Percentiles rank a stretch among this genome's conserved stretches.
Conservation (phyloP, 2,329 filamentous ascomycete species). For the Piedraia hortae region DNA sequence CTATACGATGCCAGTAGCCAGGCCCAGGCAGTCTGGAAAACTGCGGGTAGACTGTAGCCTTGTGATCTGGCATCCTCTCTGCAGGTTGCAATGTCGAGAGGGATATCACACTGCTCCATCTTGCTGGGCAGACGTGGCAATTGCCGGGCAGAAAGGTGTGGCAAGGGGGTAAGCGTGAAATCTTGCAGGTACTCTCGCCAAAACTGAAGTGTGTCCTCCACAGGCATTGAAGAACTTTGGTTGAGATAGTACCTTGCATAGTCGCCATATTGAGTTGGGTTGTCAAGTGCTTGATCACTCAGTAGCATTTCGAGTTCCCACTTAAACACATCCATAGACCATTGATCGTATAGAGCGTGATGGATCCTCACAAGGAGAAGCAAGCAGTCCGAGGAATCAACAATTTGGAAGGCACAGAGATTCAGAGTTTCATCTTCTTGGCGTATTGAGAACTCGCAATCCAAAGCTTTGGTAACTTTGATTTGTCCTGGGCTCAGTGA, state of each 20-base stretch:
- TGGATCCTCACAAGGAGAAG: slow-evolving; percentile 27
- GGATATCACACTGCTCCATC: slow-evolving; percentile 1
- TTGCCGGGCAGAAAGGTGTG: slow-evolving; percentile 25
- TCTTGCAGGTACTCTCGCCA: slow-evolving; percentile 41
- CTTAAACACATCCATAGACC: slow-evolving; percentile 51
- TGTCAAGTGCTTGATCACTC: slow-evolving; percentile 7
- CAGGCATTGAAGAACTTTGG: slow-evolving; percentile 10
- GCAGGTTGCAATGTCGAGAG: slow-evolving; percentile 2
- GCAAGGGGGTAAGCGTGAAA: slow-evolving; percentile 27
- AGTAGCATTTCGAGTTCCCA: slow-evolving; percentile 34
- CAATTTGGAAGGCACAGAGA: slow-evolving; percentile 36
- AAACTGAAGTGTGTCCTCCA: slow-evolving; percentile 30
- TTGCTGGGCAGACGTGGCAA: too few species aligned
- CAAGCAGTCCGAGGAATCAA: slow-evolving; percentile 6
- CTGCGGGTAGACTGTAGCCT: slow-evolving; percentile 34
- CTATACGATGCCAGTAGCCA: slow-evolving; percentile 38
- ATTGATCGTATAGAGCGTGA: slow-evolving; percentile 78
- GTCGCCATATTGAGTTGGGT: too few species aligned
- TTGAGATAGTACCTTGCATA: slow-evolving; percentile 15
- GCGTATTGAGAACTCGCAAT: slow-evolving; percentile 4
- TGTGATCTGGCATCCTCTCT: slow-evolving; percentile 3
- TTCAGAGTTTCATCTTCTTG: slow-evolving; percentile 19
- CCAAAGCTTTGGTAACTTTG: slow-evolving; percentile 6
- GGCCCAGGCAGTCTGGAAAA: slow-evolving; percentile 47
- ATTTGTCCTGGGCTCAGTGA: slow-evolving; percentile 12